Base-by-base conservation (phyloP, 805 yeast genomes). In the Spathaspora arborariae region DNA sequence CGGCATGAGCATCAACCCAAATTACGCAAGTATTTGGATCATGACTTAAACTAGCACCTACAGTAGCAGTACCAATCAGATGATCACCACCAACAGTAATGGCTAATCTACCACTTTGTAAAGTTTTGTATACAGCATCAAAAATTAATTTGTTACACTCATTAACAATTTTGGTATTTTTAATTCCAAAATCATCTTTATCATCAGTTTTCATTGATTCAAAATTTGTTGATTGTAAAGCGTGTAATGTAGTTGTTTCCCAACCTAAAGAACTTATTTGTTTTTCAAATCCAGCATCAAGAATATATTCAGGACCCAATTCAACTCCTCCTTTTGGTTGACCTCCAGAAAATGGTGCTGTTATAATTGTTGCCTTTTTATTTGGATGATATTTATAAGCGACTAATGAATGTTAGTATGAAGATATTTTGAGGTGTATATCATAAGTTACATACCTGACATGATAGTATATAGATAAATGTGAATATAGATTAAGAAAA, bases 1-100 rank as follows among this genome's bases (percentile, higher is more conserved):
- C 99, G 16, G 98, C 97, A 65, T 92, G 99, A 0, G 99, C 99
- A 68, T 92, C 99, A 56, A 92, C 85, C 99, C 99, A 92, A 51
- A 92, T 63, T 35, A 92, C 74, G 58, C 96, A 90, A 21, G 96
- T 89, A 56, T 91, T 89, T 16, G 97, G 96, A 63, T 85, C 74
- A 53, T 80, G 78, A 15, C 79, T 80, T 51, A 89, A 75, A 26
- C 91, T 87, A 2, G 95, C 98, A 24, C 88, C 76, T 30, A 92
- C 85, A 8, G 97, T 90, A 42, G 96, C 96, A 58, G 92, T 89
- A 44, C 96, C 98, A 54, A 92, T 85, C 7, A 97, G 89, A 65
- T 92, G 99, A 67, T 92, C 99, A 45, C 99, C 99, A 44, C 99
- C 99, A 45, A 92, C 64, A 2, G 97, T 89, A 45, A 92, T 68